Evolutionary conservation across 2,329 filamentous ascomycete genomes (phyloP), one percentile per base, ranked within the genome.

Genomic region (Pseudocercospora macadamiae): DNA sequence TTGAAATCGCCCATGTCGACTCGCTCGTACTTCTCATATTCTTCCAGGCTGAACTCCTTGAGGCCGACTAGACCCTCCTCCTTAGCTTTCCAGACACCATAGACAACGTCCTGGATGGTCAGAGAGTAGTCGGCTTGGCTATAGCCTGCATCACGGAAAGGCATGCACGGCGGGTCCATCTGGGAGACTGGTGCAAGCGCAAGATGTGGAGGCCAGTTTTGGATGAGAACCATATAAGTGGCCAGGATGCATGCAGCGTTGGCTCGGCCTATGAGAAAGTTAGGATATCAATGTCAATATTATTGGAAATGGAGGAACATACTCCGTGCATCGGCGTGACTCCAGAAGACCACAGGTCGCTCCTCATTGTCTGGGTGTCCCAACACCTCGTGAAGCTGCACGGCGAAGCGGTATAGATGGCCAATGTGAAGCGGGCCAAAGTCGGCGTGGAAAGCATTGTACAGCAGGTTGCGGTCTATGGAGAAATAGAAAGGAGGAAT

Each of bases 1-100:
- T 99, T 99, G 88, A 99, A 99, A 78, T 99, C 95, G 64, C 95
- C 95, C 81, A 97, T 92, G 74, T 99, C 95, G 18, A 99, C 95
- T 59, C 95, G 86, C 79, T 99, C 95, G 70, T 86, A 99, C 73
- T 86, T 89, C 78, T 99, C 95, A 74, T 99, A 99, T 85, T 97
- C 91, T 78, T 97, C 93, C 18, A 99, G 83, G 70, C 93, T 93
- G 73, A 99, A 99, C 73, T 95, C 91, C 73, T 96, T 92, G 60
- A 99, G 81, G 55, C 90, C 90, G 72, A 93, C 96, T 70, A 96
- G 88, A 48, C 89, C 89, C 76, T 97, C 91, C 73, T 99, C 95
- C 80, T 97, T 99, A 45, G 95, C 95, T 75, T 93, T 96, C 93
- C 95, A 99, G 16, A 99, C 92, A 60, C 95, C 95, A 71, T 99